Conservation (phyloP, 352 stramenopile species). For the Phytopythium delawarense region DNA sequence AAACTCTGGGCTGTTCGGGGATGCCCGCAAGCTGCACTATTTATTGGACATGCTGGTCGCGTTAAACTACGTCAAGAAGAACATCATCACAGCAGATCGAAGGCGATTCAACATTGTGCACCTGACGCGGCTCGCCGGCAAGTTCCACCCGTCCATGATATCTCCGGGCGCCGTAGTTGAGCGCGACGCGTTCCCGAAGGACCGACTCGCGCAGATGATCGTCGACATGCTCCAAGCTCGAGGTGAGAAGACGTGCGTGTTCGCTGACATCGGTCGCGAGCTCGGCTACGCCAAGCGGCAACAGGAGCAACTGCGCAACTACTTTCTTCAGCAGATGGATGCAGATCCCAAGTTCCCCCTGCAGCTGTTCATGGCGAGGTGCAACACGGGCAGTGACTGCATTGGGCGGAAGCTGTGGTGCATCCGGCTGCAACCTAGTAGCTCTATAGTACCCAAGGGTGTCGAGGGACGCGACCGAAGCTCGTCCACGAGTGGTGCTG, state of each 20-base stretch:
- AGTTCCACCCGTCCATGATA: constrained; percentile 71
- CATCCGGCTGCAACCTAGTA: constrained; percentile 36
- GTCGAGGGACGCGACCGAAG: constrained; percentile 4
- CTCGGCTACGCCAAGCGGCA: constrained; percentile 71
- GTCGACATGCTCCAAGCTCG: constrained; percentile 58
- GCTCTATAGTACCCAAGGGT: background rate
- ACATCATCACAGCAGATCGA: constrained; percentile 66
- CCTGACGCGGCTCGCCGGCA: constrained; percentile 50
- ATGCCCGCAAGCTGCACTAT: constrained; percentile 77
- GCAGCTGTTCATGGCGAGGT: constrained; percentile 78
- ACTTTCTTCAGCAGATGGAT: constrained; percentile 76
- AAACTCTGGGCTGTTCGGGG: constrained; percentile 53
- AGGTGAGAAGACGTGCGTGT: constrained; percentile 67
- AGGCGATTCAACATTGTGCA: constrained; percentile 82
- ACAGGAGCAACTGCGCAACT: constrained; percentile 79
- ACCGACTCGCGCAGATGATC: constrained; percentile 53
- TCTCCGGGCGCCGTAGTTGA: constrained; percentile 48
- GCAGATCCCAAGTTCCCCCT: constrained; percentile 52
- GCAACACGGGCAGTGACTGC: constrained; percentile 53
- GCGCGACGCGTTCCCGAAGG: constrained; percentile 55
- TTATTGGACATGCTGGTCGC: constrained; percentile 75
- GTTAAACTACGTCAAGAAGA: constrained; percentile 60
- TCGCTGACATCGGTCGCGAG: constrained; percentile 83
- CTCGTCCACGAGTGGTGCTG: constrained; percentile 7
- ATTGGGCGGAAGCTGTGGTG: constrained; percentile 80